Percentiles rank a stretch among this genome's conserved stretches.
These are phyloP conservation scores for Aspergillus sp. DNA, from an alignment of 2,329 filamentous ascomycete genomes.

Conservation along the genomic window DNA sequence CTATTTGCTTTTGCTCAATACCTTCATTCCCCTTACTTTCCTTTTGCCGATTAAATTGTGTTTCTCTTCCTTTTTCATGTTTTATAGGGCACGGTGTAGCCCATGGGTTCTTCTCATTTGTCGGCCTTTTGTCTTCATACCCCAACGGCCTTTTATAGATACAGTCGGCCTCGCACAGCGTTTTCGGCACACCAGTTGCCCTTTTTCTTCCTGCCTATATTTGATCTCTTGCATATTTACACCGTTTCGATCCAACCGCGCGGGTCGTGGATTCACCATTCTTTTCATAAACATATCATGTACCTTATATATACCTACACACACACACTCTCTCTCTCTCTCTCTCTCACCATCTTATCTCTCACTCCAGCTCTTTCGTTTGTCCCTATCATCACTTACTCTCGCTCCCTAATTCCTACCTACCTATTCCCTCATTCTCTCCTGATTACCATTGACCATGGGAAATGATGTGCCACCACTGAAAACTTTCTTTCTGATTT, in stretches of 20 bases:
- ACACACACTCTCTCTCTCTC: not conserved
- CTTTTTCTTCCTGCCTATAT: constrained; percentile 20
- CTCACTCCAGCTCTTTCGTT: constrained; percentile 18
- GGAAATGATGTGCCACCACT: constrained; percentile 10
- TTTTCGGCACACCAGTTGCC: constrained; percentile 26
- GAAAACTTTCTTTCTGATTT: constrained; percentile 12
- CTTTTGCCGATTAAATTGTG: constrained; percentile 13
- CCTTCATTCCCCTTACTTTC: constrained; percentile 23
- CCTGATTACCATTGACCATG: constrained; percentile 8
- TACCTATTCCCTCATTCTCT: constrained; percentile 24
- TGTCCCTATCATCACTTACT: constrained; percentile 13
- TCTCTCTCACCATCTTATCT: constrained; percentile 9
- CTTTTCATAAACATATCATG: constrained; percentile 19
- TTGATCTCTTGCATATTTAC: constrained; percentile 23
- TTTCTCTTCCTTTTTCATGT: constrained; percentile 16
- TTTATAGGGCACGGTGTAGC: constrained; percentile 24
- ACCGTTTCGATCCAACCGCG: constrained; percentile 29
- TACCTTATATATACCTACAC: constrained; percentile 7
- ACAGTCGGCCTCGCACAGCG: constrained; percentile 34
- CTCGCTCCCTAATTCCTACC: constrained; percentile 14
- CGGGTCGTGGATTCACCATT: constrained; percentile 31
- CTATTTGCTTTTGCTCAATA: constrained; percentile 21
- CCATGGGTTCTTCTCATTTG: constrained; percentile 23
- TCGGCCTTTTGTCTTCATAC: constrained; percentile 37
- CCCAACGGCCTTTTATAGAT: constrained; percentile 41